A percentile compares a stretch with the other conserved stretches of the same genome.
Conservation (phyloP, 257 asterid species). For the Phtheirospermum japonicum region DNA sequence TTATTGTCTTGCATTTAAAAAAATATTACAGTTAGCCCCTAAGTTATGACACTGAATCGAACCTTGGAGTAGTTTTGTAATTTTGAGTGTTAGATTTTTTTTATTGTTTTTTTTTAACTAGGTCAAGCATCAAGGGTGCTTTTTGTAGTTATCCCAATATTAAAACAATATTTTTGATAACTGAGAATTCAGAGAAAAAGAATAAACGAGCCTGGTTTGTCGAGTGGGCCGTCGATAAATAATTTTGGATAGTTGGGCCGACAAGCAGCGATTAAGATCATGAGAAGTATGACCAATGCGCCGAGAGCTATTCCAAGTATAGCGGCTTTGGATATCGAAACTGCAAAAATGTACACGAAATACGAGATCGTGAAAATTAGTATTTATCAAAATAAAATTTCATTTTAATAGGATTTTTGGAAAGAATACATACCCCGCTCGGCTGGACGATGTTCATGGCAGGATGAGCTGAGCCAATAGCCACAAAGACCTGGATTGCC, state of each 20-base stretch:
- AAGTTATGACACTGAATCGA: not conserved
- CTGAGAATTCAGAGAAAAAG: not conserved
- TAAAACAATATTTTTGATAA: not conserved
- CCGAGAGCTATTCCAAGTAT: constrained; percentile 93
- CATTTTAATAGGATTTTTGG: not conserved
- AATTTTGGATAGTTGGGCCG: constrained; percentile 62
- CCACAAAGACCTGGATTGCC: constrained; percentile 93
- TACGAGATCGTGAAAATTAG: constrained; percentile 8
- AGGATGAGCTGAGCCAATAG: constrained; percentile 68
- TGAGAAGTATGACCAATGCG: constrained; percentile 69
- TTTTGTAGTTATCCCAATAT: not conserved
- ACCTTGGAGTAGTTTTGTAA: no score
- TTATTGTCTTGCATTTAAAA: no score
- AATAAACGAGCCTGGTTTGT: constrained; percentile 64
- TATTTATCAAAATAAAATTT: not conserved
- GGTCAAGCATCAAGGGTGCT: not conserved
- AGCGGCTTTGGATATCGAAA: constrained; percentile 80
- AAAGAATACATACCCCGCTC: constrained; percentile 50
- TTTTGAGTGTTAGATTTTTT: no score
- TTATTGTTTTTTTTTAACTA: no score
- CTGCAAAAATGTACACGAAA: constrained; percentile 34
- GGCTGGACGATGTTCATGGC: constrained; percentile 51
- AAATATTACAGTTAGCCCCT: not conserved
- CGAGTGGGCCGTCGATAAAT: constrained; percentile 58
- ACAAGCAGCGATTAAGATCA: constrained; percentile 82